Evolutionary conservation across 179 eudicot genomes (phyloP), one percentile per base, ranked within the genome.

Genomic region (Gypsophila paniculata): DNA sequence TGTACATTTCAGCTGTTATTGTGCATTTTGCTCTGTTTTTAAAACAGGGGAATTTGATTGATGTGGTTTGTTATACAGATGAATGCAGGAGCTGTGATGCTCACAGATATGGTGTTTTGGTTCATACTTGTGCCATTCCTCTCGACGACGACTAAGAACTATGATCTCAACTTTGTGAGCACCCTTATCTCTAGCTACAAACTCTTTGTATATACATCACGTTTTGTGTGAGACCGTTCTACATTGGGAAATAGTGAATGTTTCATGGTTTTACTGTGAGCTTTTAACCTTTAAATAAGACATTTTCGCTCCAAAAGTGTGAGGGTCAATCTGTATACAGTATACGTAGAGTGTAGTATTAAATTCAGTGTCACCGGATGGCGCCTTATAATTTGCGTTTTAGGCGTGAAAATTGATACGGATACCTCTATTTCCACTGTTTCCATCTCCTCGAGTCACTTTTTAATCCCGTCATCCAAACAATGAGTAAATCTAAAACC

Each of bases 41-140:
- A 2, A 65, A 65, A 19, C 69, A 39, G 36, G 48, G 55, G 51
- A 68, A 64, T 39, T 64, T 22, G 13, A 14, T 60, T 26, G 19
- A 0, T 63, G 59, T 11, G 25, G 0, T 61, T 48, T 42, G 19
- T n/a, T 1, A 44, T 71, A 65, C 82, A 85, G 93, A 88, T 84
- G 87, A 86, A 78, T 79, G 91, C 92, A 80, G 96, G 98, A 46
- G 94, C 96, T 21, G 93, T 89, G 78, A 74, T 86, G 80, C 93
- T 93, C 26, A 91, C 97, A 8, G 98, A 93, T 66, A 77, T 80
- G 65, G 93, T 91, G 38, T 93, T 87, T 71, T 93, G 98, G 98
- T 85, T 89, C 83, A 69, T 93, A 10, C 79, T 93, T 12, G 88
- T 86, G 19, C 98, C 98, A 11, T 86, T 87, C 66, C 86, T 91